Evolutionary conservation across 257 asterid genomes (phyloP), one percentile per base, ranked within the genome.

Genomic region (Eustoma russellianum): DNA sequence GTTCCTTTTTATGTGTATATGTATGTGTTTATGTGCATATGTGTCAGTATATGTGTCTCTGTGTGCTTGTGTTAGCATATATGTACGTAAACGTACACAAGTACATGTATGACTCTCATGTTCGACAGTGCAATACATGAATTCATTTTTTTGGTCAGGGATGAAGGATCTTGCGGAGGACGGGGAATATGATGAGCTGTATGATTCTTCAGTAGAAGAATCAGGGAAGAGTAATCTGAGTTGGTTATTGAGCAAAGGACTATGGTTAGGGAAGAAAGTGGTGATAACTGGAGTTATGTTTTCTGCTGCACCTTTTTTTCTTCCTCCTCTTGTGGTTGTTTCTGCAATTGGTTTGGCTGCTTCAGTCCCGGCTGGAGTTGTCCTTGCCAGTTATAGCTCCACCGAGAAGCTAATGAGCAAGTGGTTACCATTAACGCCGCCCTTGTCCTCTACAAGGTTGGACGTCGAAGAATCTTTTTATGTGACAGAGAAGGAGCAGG

Each of bases 351-450:
- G 94, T 1, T 60, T 84, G 0, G 83, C 79, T 0, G 52, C 56
- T 18, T 76, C 86, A 19, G 58, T 90, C 13, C 96, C 96, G 0
- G 75, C 65, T 54, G 98, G 92, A 12, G 59, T 83, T 59, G 66
- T 71, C 3, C 71, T 66, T 5, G 91, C 82, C n/a, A 64, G 88
- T 67, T 86, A 83, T 70, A 71, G 83, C 9, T 73, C 77, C 70
- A 75, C 85, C 7, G 74, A 81, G 69, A 80, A 76, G 63, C 74
- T 90, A 56, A 82, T 90, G 91, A 74, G 71, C 74, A 81, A 70
- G 19, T 68, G 86, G 58, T 65, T 80, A 38, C 79, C 85, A 24
- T n/a, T n/a, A n/a, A 74, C 40, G 6, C 73, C 79, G 0, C 17
- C 55, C 4, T 17, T 11, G 11, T 11, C 59, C 18, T 51, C 53